Evolutionary conservation across 225 moss, liverwort and hornwort species (phyloP).

Genomic region (Takakia lepidozioides): DNA sequence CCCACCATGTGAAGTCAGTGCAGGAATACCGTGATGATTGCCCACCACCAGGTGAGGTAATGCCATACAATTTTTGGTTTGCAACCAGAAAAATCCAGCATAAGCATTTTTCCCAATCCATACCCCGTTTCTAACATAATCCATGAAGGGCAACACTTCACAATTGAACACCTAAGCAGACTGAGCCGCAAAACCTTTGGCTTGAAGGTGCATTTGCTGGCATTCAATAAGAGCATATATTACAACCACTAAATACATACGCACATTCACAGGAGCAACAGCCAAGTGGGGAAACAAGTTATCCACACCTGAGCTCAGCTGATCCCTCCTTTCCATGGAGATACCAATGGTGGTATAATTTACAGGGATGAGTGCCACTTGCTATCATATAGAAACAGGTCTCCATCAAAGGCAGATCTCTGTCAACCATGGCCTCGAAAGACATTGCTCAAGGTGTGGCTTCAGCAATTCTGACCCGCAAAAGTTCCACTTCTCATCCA

Average conservation of each 20-base stretch:
- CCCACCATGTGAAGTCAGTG: too few relatives aligned
- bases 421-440: slow-evolving; percentile 10
- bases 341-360: slow-evolving; percentile 58
- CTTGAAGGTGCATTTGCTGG: slow-evolving; percentile 11
- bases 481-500: slow-evolving; percentile 24
- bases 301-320: slow-evolving; percentile 34
- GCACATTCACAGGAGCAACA: slow-evolving; percentile 44
- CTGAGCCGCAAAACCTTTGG: too few relatives aligned
- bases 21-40: too few relatives aligned
- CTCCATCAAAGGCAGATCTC: slow-evolving; percentile 11
- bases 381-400: slow-evolving; percentile 48
- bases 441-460: slow-evolving; percentile 26
- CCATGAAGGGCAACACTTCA: too few relatives aligned
- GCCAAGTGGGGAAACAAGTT: slow-evolving; percentile 59
- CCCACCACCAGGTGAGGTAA: too few relatives aligned
- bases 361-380: slow-evolving; percentile 63
- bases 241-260: slow-evolving; percentile 51
- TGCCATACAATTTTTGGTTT: too few relatives aligned
- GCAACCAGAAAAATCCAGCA: too few relatives aligned
- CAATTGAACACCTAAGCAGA: too few relatives aligned
- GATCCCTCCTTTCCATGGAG: slow-evolving; percentile 24
- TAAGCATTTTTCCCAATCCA: too few relatives aligned
- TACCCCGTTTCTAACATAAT: too few relatives aligned
- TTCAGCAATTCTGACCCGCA: slow-evolving; percentile 29
- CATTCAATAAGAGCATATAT: slow-evolving; percentile 57